phyloP scores from a whole-genome alignment of 805 yeast species.

The Myxozyma sirexii region DNA sequence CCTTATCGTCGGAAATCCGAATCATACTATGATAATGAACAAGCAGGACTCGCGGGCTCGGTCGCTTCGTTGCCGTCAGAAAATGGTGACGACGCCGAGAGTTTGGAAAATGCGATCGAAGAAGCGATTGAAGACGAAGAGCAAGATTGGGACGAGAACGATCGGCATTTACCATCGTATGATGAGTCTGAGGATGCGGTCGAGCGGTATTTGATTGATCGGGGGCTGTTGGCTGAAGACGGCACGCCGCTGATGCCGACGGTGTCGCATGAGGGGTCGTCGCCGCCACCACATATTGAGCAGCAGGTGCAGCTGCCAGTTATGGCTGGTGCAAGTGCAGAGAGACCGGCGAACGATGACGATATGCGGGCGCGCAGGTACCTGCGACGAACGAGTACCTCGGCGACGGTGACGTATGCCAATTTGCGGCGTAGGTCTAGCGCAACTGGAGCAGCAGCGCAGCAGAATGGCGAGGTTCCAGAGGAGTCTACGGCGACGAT shows the following conservation, averaged over 20 bases:
- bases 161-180: constrained; percentile 29
- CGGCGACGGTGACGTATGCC: neutral
- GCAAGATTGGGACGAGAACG: constrained; percentile 33
- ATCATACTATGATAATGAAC: constrained; percentile 21
- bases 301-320: neutral
- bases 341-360: neutral
- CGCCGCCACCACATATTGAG: neutral
- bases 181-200: constrained; percentile 33
- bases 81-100: neutral
- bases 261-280: constrained; percentile 13
- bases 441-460: neutral
- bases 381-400: constrained; percentile 6
- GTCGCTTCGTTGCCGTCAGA: neutral
- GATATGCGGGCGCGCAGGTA: constrained; percentile 1
- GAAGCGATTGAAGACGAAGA: constrained; percentile 32
- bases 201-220: constrained; percentile 31
- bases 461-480: neutral
- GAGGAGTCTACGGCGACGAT: constrained; percentile 13
- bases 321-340: neutral
- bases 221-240: constrained; percentile 28
- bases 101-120: constrained; percentile 21
- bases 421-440: neutral
- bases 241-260: constrained; percentile 26
- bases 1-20: constrained; percentile 36
- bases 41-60: neutral